Evolutionary conservation across 2,329 filamentous ascomycete species (phyloP).

Genomic region (Botryosphaeria dothidea): DNA sequence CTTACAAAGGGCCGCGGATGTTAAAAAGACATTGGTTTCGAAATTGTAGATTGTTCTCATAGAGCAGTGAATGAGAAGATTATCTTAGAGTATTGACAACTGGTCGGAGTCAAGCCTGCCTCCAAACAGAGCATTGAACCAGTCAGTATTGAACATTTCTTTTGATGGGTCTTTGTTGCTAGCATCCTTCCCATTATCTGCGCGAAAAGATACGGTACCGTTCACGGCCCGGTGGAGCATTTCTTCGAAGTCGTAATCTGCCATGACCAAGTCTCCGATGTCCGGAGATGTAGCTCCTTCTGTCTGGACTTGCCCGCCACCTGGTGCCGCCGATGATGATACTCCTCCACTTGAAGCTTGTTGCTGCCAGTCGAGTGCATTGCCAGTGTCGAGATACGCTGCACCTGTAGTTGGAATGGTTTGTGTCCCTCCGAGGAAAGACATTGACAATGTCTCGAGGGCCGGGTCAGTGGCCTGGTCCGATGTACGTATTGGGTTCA

Average conservation of each 20-base stretch:
- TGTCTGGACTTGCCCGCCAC: background rate
- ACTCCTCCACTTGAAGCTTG: background rate
- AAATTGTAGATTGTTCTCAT: background rate
- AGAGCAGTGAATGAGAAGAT: background rate
- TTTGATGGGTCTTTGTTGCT: background rate
- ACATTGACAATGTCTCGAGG: background rate
- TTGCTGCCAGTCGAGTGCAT: background rate
- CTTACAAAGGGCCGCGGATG: conserved; percentile 5
- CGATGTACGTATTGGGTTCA: background rate
- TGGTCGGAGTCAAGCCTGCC: background rate
- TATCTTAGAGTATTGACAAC: background rate
- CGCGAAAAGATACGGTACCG: background rate
- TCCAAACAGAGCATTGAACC: background rate
- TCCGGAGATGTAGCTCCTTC: background rate
- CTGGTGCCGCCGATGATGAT: background rate
- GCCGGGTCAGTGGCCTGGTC: background rate
- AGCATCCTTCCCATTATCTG: background rate
- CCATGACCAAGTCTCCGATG: background rate
- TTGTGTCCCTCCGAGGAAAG: background rate
- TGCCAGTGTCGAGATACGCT: background rate
- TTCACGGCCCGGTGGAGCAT: background rate
- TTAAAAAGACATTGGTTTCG: background rate
- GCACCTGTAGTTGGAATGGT: background rate
- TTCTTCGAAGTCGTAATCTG: background rate
- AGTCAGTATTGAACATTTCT: background rate